Base-by-base conservation (phyloP, 768 basidiomycete genomes). In the Cyclocybe cylindracea region DNA sequence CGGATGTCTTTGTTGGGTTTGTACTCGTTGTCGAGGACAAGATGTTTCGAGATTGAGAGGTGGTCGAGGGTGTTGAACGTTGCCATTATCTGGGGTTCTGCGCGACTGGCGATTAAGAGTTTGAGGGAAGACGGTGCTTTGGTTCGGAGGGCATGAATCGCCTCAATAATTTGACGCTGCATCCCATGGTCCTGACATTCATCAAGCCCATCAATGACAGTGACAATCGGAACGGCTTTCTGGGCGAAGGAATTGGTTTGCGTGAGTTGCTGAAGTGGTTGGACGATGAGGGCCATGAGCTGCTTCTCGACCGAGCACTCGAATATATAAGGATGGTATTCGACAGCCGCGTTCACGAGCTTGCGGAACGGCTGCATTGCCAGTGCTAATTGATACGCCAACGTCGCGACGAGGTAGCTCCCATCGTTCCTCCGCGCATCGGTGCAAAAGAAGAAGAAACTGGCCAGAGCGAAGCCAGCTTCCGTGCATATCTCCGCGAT, bases 121-220 rank as follows among this genome's bases (percentile, higher is more conserved):
- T 29, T 10, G 54, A 14, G 0, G 45, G 53, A 36, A 52, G 10
- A 7, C 24, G 10, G 6, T 7, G 16, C 7, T n/a, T 34, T 1
- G 36, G 8, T 4, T 36, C 34, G 16, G 19, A 41, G 34, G 13
- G 24, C 16, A 1, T 19, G 7, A 1, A 57, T 7, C 2, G 39
- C n/a, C 2, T 46, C 13, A 4, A 63, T 18, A 3, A 63, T 31
- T 8, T 50, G 42, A 2, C 33, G 34, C 14, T 59, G 57, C 13
- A 33, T 31, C 1, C 48, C 43, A 5, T 44, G n/a, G 14, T 50
- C 51, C 10, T 19, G 16, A 33, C 61, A 63, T 48, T 63, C 57
- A 13, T 63, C 61, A 10, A 61, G 42, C 4, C 61, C 61, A 46
- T 61, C 61, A n/a, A 61, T 19, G 37, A 61, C 41, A 24, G 57